Percentiles rank a stretch among this genome's conserved stretches.
phyloP scores from a whole-genome alignment of 257 asterid species.

The Solanum etuberosum region DNA sequence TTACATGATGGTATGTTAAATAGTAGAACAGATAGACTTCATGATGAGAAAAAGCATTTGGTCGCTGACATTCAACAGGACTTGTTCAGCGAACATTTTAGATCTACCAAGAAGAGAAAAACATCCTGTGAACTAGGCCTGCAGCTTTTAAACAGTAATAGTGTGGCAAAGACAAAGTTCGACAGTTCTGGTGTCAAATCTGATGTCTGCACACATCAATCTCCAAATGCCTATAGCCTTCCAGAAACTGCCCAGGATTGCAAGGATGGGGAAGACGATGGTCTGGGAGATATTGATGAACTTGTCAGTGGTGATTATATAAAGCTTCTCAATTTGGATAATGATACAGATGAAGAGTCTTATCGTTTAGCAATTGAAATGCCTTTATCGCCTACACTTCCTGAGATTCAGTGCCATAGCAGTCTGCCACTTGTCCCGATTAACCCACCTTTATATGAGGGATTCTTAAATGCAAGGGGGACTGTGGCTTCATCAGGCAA shows the following conservation, averaged over 20 bases:
- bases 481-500: conserved; percentile 14
- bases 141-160: conserved; percentile 12
- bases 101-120: conserved; percentile 55
- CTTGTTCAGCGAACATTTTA: conserved; percentile 13
- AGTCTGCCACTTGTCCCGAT: conserved; percentile 17
- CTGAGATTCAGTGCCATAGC: conserved; percentile 32
- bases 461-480: conserved; percentile 8
- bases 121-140: conserved; percentile 20
- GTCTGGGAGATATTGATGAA: conserved; percentile 20
- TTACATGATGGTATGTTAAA: conserved; percentile 18
- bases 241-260: conserved; percentile 9
- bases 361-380: conserved; percentile 50
- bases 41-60: conserved; percentile 4
- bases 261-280: conserved; percentile 16
- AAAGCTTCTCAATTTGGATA: conserved; percentile 70
- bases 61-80: conserved; percentile 13
- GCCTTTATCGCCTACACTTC: conserved; percentile 71
- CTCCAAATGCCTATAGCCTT: conserved; percentile 8
- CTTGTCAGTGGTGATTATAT: conserved; percentile 27
- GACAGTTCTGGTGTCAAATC: conserved; percentile 10
- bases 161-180: conserved; percentile 8
- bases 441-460: conserved; percentile 20
- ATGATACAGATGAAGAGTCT: conserved; percentile 45
- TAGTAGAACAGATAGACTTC: conserved; percentile 22
- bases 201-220: conserved; percentile 16